Conservation (phyloP, 495 filamentous ascomycete genomes). For the Viridothelium virens region DNA sequence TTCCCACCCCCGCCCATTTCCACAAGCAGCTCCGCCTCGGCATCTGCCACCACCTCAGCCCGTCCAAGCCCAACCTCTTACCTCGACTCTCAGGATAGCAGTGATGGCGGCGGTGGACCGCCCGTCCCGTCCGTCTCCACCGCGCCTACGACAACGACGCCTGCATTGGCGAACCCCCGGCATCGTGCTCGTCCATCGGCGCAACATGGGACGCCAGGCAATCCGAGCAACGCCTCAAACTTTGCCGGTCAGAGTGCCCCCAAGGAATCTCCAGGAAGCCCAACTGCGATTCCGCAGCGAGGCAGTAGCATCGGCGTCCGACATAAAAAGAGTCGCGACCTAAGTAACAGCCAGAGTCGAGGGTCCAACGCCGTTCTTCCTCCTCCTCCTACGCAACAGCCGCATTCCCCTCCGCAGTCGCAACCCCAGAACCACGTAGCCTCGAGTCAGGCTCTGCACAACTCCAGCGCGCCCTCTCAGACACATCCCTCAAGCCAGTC, state of each 20-base stretch:
- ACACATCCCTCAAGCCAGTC: too few species aligned
- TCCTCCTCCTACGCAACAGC: not conserved
- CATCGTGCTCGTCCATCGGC: not conserved
- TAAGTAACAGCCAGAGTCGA: not conserved
- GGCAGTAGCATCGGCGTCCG: not conserved
- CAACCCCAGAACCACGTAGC: not conserved
- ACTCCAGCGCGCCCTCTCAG: too few species aligned
- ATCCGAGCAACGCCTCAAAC: constrained; percentile 1
- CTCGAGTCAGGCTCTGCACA: not conserved
- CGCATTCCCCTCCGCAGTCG: not conserved
- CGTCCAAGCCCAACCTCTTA: constrained; percentile 4
- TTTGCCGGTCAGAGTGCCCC: not conserved
- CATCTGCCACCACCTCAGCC: constrained; percentile 22
- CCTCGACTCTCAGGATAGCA: constrained; percentile 8
- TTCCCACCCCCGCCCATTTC: constrained; percentile 8
- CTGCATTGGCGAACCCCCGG: not conserved
- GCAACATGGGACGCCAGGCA: not conserved
- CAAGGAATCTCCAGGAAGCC: not conserved
- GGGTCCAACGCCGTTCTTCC: not conserved
- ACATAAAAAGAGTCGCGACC: constrained; percentile 3
- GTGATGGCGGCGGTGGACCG: not conserved
- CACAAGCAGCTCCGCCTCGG: constrained; percentile 17
- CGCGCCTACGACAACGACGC: not conserved
- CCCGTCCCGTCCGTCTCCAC: too few species aligned
- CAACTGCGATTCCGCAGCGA: not conserved